A percentile compares a stretch with the other conserved stretches of the same genome.
These are phyloP conservation scores for Trichoderma cornu-damae DNA, from an alignment of 2,329 filamentous ascomycete genomes.

Conservation along the genomic window DNA sequence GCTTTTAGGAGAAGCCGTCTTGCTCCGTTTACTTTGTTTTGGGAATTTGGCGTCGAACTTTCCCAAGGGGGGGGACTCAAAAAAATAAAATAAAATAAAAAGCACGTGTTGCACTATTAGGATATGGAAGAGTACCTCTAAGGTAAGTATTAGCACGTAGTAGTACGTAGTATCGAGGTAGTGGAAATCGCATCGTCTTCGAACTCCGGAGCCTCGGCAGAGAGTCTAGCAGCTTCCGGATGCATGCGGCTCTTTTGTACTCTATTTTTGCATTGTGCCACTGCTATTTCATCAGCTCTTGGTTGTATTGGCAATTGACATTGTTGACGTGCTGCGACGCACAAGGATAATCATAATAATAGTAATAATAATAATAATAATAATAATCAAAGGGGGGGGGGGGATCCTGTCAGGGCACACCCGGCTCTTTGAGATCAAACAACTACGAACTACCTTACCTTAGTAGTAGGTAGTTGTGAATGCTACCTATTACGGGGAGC, in stretches of 20 bases:
- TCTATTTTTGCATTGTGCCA: background rate
- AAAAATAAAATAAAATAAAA: no score
- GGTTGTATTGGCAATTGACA: background rate
- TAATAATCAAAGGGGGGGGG: background rate
- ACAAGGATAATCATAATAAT: no score
- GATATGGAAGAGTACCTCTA: background rate
- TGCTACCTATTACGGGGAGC: no score
- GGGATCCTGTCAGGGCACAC: background rate
- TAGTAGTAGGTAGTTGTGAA: no score
- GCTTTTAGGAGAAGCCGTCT: background rate
- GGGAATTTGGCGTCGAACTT: background rate
- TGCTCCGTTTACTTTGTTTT: background rate
- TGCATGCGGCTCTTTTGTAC: background rate
- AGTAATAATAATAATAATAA: no score
- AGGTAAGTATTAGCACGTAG: no score
- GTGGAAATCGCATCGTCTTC: background rate
- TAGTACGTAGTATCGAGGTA: no score
- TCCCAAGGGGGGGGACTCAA: background rate
- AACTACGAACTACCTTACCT: background rate
- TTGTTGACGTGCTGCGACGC: background rate
- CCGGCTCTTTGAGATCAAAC: background rate
- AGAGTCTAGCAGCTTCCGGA: background rate
- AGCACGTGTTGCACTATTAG: no score
- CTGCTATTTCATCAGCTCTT: background rate
- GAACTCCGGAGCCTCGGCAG: slow-evolving; percentile 11